Percentiles rank a stretch among this genome's conserved stretches.
These are phyloP conservation scores for Entrophospora sp. DNA, from an alignment of 192 early-diverging fungal species.

Conservation along the genomic window DNA sequence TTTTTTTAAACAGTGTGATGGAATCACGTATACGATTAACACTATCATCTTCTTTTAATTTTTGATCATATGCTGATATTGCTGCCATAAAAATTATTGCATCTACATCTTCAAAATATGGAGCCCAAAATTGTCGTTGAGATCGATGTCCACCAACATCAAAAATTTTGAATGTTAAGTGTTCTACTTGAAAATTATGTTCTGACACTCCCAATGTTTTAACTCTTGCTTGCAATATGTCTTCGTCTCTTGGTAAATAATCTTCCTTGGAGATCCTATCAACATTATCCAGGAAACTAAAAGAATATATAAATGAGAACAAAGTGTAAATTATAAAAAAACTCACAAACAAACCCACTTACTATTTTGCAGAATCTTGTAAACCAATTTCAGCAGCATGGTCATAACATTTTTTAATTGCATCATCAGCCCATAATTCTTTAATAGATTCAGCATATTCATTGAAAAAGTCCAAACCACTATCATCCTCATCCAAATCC, in stretches of 20 bases:
- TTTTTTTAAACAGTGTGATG: slow-evolving; percentile 31
- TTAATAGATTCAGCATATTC: slow-evolving; percentile 34
- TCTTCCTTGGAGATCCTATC: slow-evolving; percentile 37
- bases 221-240: slow-evolving; percentile 58
- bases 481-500: slow-evolving; percentile 24
- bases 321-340: too few relatives aligned
- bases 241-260: slow-evolving; percentile 54
- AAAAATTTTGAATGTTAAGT: slow-evolving; percentile 32
- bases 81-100: slow-evolving; percentile 61
- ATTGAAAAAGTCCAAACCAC: slow-evolving; percentile 26
- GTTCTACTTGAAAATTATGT: slow-evolving; percentile 52
- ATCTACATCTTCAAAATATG: slow-evolving; percentile 61
- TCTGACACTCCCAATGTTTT: slow-evolving; percentile 64
- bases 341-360: too few relatives aligned
- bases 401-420: slow-evolving; percentile 26
- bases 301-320: too few relatives aligned
- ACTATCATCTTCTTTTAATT: slow-evolving; percentile 49
- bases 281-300: slow-evolving; percentile 40
- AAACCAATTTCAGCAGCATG: slow-evolving; percentile 29
- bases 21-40: slow-evolving; percentile 47
- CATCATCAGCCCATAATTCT: slow-evolving; percentile 32
- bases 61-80: slow-evolving; percentile 53
- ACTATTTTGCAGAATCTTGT: slow-evolving; percentile 40
- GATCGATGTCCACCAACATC: too few relatives aligned
- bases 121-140: too few relatives aligned